Conservation (phyloP, 1,284 basidiomycete genomes). For the Boletus smithii region DNA sequence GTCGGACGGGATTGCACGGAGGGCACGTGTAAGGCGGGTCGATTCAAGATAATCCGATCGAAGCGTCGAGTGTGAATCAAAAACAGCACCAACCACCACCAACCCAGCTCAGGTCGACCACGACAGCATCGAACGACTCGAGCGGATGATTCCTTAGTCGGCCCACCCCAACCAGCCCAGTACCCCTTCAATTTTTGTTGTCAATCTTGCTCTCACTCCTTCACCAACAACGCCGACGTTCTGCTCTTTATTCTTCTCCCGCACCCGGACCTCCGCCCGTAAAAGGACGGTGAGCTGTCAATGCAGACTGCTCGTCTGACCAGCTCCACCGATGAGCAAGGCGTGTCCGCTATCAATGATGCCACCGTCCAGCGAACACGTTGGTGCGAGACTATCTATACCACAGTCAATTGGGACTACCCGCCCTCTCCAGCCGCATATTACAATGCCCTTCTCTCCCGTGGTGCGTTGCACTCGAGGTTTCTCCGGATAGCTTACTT, state of each 20-base stretch:
- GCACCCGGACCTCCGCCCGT: neutral
- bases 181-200: no score
- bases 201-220: neutral
- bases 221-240: neutral
- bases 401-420: slow-evolving; percentile 26
- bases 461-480: slow-evolving; percentile 29
- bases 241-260: neutral
- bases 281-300: slow-evolving; percentile 10
- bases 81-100: neutral
- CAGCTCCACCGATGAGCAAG: neutral
- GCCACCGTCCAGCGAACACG: slow-evolving; percentile 7
- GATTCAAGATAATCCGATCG: slow-evolving; percentile 31
- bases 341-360: neutral
- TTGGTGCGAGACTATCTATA: slow-evolving; percentile 15
- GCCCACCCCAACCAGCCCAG: no score
- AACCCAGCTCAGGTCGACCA: neutral
- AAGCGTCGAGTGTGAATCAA: slow-evolving; percentile 21
- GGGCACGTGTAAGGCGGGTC: slow-evolving; percentile 17
- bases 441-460: slow-evolving; percentile 23
- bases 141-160: slow-evolving; percentile 1
- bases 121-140: neutral
- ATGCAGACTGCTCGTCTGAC: slow-evolving; percentile 11
- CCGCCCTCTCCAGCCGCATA: slow-evolving; percentile 17
- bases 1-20: neutral
- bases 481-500: slow-evolving; percentile 27